These are phyloP conservation scores for Datisca glomerata DNA, from an alignment of 306 rosid species.

Conservation along the genomic window DNA sequence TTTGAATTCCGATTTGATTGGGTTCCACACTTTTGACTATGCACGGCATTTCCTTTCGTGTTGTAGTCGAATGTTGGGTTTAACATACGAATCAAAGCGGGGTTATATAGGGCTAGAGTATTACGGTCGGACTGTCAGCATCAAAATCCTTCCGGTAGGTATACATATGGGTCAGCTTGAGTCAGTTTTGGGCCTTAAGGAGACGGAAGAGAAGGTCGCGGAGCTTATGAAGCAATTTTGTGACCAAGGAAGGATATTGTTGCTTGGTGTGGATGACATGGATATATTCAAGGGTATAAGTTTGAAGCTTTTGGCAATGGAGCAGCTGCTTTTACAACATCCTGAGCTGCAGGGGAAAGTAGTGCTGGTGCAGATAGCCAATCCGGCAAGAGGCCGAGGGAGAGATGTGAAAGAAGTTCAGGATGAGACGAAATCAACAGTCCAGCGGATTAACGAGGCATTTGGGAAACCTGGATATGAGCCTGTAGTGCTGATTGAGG, in stretches of 20 bases:
- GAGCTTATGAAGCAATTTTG: slow-evolving; percentile 44
- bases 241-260: slow-evolving; percentile 54
- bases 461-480: slow-evolving; percentile 61
- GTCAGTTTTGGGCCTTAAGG: slow-evolving; percentile 41
- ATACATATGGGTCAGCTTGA: slow-evolving; percentile 79
- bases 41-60: slow-evolving; percentile 89
- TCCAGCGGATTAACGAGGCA: slow-evolving; percentile 42
- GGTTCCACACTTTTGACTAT: slow-evolving; percentile 88
- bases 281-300: slow-evolving; percentile 78
- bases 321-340: slow-evolving; percentile 66
- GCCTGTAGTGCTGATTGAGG: slow-evolving; percentile 67
- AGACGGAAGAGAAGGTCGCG: slow-evolving; percentile 53
- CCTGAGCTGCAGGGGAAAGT: slow-evolving; percentile 74
- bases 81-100: slow-evolving; percentile 70
- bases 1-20: slow-evolving; percentile 74
- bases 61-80: slow-evolving; percentile 83
- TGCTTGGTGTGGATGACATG: slow-evolving; percentile 83
- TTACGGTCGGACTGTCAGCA: slow-evolving; percentile 80
- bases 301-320: slow-evolving; percentile 84
- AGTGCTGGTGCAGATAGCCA: slow-evolving; percentile 75
- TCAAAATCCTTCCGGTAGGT: slow-evolving; percentile 69
- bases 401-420: slow-evolving; percentile 72
- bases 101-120: slow-evolving; percentile 93
- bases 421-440: slow-evolving; percentile 55
- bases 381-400: slow-evolving; percentile 88